phyloP scores from a whole-genome alignment of 1,284 basidiomycete genomes.

The Cutaneotrichosporon curvatum region DNA sequence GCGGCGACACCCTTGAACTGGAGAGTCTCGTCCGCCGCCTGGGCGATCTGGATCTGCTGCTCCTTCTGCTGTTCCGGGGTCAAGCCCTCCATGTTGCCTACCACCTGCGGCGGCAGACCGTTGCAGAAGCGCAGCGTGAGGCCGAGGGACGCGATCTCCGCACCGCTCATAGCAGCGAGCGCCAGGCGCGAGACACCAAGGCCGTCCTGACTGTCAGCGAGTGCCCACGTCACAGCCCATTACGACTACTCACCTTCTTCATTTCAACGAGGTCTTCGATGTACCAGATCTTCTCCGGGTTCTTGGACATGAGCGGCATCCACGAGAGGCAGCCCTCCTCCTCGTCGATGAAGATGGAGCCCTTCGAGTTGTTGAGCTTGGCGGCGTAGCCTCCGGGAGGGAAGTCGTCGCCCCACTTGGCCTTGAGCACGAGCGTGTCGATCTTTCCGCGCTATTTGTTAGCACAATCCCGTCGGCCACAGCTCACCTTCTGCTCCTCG shows the following conservation, averaged over 20 bases:
- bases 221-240: neutral
- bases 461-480: neutral
- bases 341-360: slow-evolving; percentile 8
- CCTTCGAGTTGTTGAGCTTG: slow-evolving; percentile 1
- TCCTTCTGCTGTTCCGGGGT: neutral
- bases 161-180: slow-evolving; percentile 45
- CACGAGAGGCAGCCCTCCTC: slow-evolving; percentile 4
- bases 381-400: slow-evolving; percentile 3
- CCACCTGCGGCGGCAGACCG: neutral
- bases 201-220: neutral
- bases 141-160: slow-evolving; percentile 44
- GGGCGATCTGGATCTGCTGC: neutral
- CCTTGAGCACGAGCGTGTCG: slow-evolving; percentile 1
- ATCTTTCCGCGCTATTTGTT: neutral
- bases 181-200: slow-evolving; percentile 45
- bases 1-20: slow-evolving; percentile 44
- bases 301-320: slow-evolving; percentile 3
- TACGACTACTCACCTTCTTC: slow-evolving; percentile 6
- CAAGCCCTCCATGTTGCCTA: neutral
- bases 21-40: slow-evolving; percentile 12
- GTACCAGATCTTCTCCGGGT: slow-evolving; percentile 4
- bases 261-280: slow-evolving; percentile 11
- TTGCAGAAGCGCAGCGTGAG: slow-evolving; percentile 25
- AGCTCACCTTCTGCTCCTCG: neutral
- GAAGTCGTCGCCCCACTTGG: slow-evolving; percentile 8